Evolutionary conservation across 2,329 filamentous ascomycete genomes (phyloP).

Genomic region (Penicillium sp.): DNA sequence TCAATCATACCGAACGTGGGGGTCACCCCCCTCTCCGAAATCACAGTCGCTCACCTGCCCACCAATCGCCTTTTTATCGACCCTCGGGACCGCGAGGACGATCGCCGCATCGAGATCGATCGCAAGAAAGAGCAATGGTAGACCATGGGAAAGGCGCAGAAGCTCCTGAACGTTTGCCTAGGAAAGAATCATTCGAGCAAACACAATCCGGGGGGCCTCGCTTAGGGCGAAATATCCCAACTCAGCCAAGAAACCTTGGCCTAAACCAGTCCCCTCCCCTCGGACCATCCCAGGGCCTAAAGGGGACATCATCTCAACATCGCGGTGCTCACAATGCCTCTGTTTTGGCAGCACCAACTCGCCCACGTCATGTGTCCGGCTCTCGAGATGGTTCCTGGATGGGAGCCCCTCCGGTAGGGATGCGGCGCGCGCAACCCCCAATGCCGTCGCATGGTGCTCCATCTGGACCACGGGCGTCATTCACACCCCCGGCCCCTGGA

Average conservation of each 20-base stretch:
- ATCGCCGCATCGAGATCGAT: constrained; percentile 24
- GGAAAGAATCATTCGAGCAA: constrained; percentile 16
- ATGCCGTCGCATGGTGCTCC: constrained; percentile 37
- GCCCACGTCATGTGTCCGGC: constrained; percentile 47
- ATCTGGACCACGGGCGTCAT: constrained; percentile 42
- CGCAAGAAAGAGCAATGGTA: neutral
- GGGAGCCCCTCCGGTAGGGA: constrained; percentile 26
- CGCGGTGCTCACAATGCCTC: constrained; percentile 43
- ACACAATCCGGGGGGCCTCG: constrained; percentile 18
- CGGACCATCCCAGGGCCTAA: constrained; percentile 43
- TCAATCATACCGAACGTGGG: constrained; percentile 58
- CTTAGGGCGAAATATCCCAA: constrained; percentile 31
- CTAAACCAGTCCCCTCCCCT: constrained; percentile 37
- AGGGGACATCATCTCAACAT: constrained; percentile 39
- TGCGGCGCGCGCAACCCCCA: constrained; percentile 39
- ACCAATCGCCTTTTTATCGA: constrained; percentile 30
- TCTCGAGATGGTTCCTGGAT: constrained; percentile 41
- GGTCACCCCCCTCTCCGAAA: constrained; percentile 43
- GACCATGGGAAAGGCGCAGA: neutral
- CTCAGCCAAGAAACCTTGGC: constrained; percentile 36
- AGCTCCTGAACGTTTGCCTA: neutral
- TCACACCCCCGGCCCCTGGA: constrained; percentile 28
- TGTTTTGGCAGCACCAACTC: constrained; percentile 52
- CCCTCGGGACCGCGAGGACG: constrained; percentile 22
- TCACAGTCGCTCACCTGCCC: constrained; percentile 33